A percentile compares a stretch with the other conserved stretches of the same genome.
Evolutionary conservation across 306 rosid species (phyloP).

Genomic region (Hippophae rhamnoides): DNA sequence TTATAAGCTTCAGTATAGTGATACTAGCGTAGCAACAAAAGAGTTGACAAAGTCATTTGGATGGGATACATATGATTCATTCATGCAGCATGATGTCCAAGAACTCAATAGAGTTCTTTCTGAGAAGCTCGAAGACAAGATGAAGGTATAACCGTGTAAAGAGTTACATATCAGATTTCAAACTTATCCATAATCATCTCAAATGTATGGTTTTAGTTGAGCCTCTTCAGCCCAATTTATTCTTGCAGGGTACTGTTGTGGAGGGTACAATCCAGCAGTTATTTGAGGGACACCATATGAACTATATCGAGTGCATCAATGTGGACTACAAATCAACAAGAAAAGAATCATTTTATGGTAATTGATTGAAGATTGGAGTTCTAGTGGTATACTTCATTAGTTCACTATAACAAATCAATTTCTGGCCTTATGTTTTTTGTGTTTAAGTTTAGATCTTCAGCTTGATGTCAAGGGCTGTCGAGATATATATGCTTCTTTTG

Average conservation of each 20-base stretch:
- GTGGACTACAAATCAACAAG: conserved; percentile 97
- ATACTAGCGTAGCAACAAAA: conserved; percentile 26
- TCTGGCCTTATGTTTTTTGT: conserved; percentile 8
- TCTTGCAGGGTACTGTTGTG: conserved; percentile 83
- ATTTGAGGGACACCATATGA: conserved; percentile 99
- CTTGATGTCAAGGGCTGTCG: conserved; percentile 98
- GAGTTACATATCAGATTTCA: neutral
- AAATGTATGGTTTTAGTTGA: neutral
- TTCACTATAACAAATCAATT: neutral
- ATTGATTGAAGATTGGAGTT: conserved; percentile 2
- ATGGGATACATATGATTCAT: conserved; percentile 26
- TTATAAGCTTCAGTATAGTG: conserved; percentile 26
- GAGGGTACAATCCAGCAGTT: conserved; percentile 97
- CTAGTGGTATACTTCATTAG: neutral
- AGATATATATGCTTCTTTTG: conserved; percentile 96
- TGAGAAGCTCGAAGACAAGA: conserved; percentile 24
- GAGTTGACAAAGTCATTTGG: conserved; percentile 24
- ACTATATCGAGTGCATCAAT: conserved; percentile 96
- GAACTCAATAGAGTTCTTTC: conserved; percentile 24
- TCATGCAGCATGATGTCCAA: conserved; percentile 26
- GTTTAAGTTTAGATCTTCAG: conserved; percentile 69
- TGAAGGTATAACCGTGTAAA: conserved; percentile 13
- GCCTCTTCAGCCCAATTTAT: neutral
- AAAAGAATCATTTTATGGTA: conserved; percentile 99
- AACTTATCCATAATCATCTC: neutral